Conservation (phyloP, 1,139 yeast genomes). For the Blastobotrys apis region DNA sequence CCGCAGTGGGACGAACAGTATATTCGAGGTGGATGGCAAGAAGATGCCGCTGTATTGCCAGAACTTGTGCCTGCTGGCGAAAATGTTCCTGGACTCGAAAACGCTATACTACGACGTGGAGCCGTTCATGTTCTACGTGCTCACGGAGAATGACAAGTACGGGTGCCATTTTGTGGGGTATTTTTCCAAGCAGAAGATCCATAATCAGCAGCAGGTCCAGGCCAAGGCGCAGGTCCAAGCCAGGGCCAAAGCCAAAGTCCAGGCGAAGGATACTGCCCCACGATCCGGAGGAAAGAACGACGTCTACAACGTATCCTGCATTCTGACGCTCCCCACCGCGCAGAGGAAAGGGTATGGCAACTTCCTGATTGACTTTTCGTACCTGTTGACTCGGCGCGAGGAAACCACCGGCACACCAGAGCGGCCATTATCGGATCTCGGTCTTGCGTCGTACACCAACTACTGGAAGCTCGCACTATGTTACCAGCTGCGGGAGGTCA, state of each 20-base stretch:
- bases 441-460: constrained; percentile 76
- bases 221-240: neutral
- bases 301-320: constrained; percentile 86
- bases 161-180: constrained; percentile 86
- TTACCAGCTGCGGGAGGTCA: constrained; percentile 35
- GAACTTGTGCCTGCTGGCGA: constrained; percentile 82
- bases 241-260: no score
- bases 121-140: constrained; percentile 83
- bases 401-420: constrained; percentile 89
- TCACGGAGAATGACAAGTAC: constrained; percentile 61
- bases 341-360: constrained; percentile 90
- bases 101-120: constrained; percentile 93
- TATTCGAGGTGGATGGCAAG: constrained; percentile 92
- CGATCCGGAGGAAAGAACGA: no score
- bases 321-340: constrained; percentile 79
- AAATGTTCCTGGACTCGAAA: constrained; percentile 82
- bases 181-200: constrained; percentile 80
- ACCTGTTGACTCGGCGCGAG: constrained; percentile 69
- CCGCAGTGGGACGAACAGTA: constrained; percentile 54
- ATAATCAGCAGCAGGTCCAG: neutral
- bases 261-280: no score
- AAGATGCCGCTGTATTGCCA: constrained; percentile 81
- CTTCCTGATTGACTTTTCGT: constrained; percentile 83
- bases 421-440: constrained; percentile 85
- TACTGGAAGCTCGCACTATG: constrained; percentile 79